phyloP scores from a whole-genome alignment of 208 protist species.

The Acanthamoeba pearcei region DNA sequence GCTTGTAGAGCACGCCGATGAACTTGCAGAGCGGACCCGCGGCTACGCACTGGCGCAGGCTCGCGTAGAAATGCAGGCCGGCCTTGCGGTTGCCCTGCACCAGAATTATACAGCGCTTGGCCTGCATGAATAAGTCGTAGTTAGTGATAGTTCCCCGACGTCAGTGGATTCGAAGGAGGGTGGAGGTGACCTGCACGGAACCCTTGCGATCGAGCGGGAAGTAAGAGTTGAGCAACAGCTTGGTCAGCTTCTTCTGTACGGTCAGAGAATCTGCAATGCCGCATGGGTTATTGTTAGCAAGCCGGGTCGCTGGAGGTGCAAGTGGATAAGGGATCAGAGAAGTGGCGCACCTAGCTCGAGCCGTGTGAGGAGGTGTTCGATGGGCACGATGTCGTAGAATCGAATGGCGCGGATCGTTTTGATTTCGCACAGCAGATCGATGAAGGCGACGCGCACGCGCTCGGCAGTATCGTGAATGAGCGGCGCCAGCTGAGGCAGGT shows the following conservation, averaged over 20 bases:
- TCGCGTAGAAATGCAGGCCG: not conserved
- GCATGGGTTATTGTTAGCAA: not conserved
- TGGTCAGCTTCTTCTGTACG: not conserved
- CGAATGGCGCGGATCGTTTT: conserved; percentile 80
- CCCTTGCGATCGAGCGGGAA: conserved; percentile 46
- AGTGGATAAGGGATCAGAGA: too few relatives aligned
- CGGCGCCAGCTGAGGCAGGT: conserved; percentile 78
- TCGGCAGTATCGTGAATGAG: conserved; percentile 87
- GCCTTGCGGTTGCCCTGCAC: conserved; percentile 9
- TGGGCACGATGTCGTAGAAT: conserved; percentile 84
- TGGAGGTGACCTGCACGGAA: not conserved
- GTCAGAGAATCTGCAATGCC: not conserved
- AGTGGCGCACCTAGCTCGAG: conserved; percentile 74
- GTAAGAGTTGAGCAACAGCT: conserved; percentile 48
- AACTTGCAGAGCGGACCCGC: conserved; percentile 38
- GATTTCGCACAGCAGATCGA: conserved; percentile 82
- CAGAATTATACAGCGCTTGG: conserved; percentile 33
- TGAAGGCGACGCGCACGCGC: conserved; percentile 79
- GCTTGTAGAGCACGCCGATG: conserved; percentile 24
- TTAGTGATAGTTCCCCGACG: not conserved
- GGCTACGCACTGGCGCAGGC: conserved; percentile 7
- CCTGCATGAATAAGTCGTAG: not conserved
- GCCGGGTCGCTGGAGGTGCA: too few relatives aligned
- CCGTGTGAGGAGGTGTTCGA: conserved; percentile 79
- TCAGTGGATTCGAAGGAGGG: not conserved